Conservation (phyloP, 2,329 filamentous ascomycete genomes). For the Fusarium miscanthi region DNA sequence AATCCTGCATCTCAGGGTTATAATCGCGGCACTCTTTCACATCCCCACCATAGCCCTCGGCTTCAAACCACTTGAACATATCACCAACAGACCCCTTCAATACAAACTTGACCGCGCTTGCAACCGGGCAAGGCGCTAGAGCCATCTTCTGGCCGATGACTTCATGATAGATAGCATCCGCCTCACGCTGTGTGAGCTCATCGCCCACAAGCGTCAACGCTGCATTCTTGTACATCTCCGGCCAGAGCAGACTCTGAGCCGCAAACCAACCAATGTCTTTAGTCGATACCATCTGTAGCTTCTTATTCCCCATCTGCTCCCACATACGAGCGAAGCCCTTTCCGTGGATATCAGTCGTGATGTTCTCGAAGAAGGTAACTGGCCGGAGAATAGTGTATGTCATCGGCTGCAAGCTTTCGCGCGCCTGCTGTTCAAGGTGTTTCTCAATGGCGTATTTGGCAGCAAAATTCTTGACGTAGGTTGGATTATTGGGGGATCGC, state of each 20-base stretch:
- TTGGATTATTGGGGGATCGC: background rate
- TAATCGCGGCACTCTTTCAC: slow-evolving; percentile 7
- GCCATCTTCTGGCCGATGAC: slow-evolving; percentile 5
- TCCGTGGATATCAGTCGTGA: slow-evolving; percentile 46
- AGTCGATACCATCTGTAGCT: slow-evolving; percentile 52
- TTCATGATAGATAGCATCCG: slow-evolving; percentile 16
- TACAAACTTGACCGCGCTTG: slow-evolving; percentile 22
- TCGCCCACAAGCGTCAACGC: slow-evolving; percentile 31
- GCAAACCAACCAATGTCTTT: slow-evolving; percentile 57
- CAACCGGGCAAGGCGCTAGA: slow-evolving; percentile 19
- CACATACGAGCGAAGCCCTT: slow-evolving; percentile 47
- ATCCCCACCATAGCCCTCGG: slow-evolving; percentile 32
- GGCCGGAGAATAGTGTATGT: slow-evolving; percentile 68
- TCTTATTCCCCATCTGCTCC: slow-evolving; percentile 30
- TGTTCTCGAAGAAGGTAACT: slow-evolving; percentile 67
- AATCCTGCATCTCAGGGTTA: slow-evolving; percentile 21
- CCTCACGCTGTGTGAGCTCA: slow-evolving; percentile 28
- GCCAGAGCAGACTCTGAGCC: slow-evolving; percentile 51
- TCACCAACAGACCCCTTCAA: slow-evolving; percentile 16
- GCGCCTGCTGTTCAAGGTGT: background rate
- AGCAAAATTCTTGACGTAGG: slow-evolving; percentile 61
- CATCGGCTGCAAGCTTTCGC: slow-evolving; percentile 49
- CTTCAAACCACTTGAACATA: slow-evolving; percentile 32
- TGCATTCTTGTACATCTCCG: slow-evolving; percentile 39
- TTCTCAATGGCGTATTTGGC: slow-evolving; percentile 63